Evolutionary conservation across 1,284 basidiomycete species (phyloP).

Genomic region (Trichosporon inkin): DNA sequence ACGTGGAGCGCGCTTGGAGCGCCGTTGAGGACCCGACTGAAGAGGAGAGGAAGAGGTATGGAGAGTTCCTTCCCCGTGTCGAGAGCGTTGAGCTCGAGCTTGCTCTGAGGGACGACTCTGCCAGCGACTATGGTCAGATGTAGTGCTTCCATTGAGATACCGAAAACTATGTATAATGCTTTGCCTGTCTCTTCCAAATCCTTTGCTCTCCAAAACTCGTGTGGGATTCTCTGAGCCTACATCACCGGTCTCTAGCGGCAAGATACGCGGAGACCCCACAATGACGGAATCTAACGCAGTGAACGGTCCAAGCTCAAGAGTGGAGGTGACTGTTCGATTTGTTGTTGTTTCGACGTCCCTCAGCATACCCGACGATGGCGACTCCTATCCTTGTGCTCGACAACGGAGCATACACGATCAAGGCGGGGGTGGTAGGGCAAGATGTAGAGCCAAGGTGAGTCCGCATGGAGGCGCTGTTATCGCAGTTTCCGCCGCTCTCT

Average conservation of each 20-base stretch:
- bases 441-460: constrained; percentile 45
- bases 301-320: background rate
- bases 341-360: background rate
- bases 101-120: background rate
- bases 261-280: no score
- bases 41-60: constrained; percentile 4
- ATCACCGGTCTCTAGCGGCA: no score
- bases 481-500: no score
- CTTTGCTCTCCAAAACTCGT: no score
- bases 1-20: constrained; percentile 6
- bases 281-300: background rate
- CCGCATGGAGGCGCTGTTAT: no score
- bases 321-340: background rate
- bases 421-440: constrained; percentile 59
- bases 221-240: no score
- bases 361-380: constrained; percentile 12
- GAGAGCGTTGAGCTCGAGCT: constrained; percentile 7
- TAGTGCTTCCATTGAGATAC: background rate
- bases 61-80: background rate
- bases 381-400: constrained; percentile 65
- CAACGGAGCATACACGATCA: constrained; percentile 78
- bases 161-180: constrained; percentile 3
- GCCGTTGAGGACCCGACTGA: constrained; percentile 3
- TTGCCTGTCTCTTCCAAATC: background rate
- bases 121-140: background rate